phyloP scores from a whole-genome alignment of 2,329 filamentous ascomycete genomes.

The Ascosphaera pollenicola region DNA sequence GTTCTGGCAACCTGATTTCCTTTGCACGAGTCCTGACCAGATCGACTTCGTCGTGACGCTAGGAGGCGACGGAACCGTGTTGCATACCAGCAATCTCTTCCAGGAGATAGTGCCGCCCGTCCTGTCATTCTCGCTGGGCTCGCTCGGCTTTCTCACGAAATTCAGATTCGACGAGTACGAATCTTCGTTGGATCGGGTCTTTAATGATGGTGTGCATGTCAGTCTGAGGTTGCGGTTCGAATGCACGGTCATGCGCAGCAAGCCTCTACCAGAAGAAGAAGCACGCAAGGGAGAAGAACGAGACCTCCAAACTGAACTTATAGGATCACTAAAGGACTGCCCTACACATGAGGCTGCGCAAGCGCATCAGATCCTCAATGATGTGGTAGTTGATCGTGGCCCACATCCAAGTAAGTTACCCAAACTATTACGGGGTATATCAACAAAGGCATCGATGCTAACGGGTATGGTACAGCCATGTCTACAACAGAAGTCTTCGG shows the following conservation, averaged over 20 bases:
- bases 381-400: conserved; percentile 86
- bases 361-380: conserved; percentile 80
- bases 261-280: conserved; percentile 10
- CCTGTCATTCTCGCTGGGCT: conserved; percentile 91
- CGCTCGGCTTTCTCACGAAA: conserved; percentile 80
- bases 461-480: too few relatives aligned
- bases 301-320: conserved; percentile 72
- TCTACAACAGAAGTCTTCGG: conserved; percentile 79
- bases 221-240: conserved; percentile 78
- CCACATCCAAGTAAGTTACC: conserved; percentile 59
- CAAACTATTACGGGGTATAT: too few relatives aligned
- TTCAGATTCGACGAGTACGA: conserved; percentile 94
- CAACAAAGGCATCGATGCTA: too few relatives aligned
- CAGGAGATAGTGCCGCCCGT: conserved; percentile 78
- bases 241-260: conserved; percentile 66
- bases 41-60: conserved; percentile 78
- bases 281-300: conserved; percentile 18
- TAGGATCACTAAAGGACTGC: conserved; percentile 65
- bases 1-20: conserved; percentile 70
- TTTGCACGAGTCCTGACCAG: conserved; percentile 26
- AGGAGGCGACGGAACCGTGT: conserved; percentile 78
- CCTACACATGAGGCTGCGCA: conserved; percentile 68
- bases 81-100: conserved; percentile 71
- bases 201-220: conserved; percentile 42
- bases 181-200: conserved; percentile 46